Percentiles rank a stretch among this genome's conserved stretches.
Evolutionary conservation across 176 grass and related monocot species (phyloP).

Genomic region (Cenchrus americanus): DNA sequence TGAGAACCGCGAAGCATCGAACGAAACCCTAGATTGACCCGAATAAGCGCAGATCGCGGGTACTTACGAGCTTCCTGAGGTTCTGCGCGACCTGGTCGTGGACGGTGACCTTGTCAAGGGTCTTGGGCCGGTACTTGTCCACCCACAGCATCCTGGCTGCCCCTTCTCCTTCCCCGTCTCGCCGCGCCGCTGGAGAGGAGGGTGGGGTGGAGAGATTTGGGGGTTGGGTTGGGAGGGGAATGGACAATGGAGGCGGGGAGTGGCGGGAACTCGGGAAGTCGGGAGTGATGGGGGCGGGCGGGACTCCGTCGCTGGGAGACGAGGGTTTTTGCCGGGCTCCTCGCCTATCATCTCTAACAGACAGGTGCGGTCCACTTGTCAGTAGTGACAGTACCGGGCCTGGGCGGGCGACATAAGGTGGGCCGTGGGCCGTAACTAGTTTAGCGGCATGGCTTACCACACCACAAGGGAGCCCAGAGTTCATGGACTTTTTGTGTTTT

Average conservation of each 20-base stretch:
- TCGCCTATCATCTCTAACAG: background rate
- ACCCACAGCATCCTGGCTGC: slow-evolving; percentile 90
- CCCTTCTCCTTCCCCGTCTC: background rate
- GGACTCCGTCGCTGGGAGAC: slow-evolving; percentile 7
- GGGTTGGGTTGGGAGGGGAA: slow-evolving; percentile 26
- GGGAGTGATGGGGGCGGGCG: slow-evolving; percentile 20
- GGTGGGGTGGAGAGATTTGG: slow-evolving; percentile 6
- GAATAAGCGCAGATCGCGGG: background rate
- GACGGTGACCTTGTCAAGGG: slow-evolving; percentile 87
- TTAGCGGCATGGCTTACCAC: too few relatives aligned
- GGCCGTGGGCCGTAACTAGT: background rate
- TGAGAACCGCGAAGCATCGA: background rate
- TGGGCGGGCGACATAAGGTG: background rate
- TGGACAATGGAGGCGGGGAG: background rate
- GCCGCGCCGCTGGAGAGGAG: background rate
- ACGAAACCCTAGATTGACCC: slow-evolving; percentile 45
- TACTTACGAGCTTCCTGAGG: slow-evolving; percentile 81
- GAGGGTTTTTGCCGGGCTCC: slow-evolving; percentile 6
- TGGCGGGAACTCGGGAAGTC: slow-evolving; percentile 48
- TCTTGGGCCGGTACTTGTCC: slow-evolving; percentile 95
- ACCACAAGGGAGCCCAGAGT: background rate
- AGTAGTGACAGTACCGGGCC: background rate
- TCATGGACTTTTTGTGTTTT: background rate
- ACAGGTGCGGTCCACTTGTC: background rate
- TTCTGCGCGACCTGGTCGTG: slow-evolving; percentile 83